These are phyloP conservation scores for Cryptococcus wingfieldii DNA, from an alignment of 1,284 basidiomycete species.

Conservation along the genomic window DNA sequence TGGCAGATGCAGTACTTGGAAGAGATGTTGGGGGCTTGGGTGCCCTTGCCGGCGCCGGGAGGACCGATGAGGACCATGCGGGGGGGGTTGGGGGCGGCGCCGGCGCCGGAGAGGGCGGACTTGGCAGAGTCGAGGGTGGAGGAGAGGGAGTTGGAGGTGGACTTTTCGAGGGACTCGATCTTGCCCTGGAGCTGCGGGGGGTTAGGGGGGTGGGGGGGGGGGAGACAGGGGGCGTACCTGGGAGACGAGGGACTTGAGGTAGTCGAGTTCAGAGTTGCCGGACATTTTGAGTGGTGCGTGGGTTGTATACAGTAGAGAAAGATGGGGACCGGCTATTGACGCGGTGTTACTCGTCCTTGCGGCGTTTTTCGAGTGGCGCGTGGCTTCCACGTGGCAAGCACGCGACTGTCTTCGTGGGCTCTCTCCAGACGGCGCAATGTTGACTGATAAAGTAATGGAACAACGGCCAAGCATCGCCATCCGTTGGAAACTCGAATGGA, in stretches of 20 bases:
- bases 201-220: background rate
- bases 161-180: constrained; percentile 41
- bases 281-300: constrained; percentile 1
- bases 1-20: constrained; percentile 95
- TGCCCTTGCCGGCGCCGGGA: constrained; percentile 96
- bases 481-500: too few relatives aligned
- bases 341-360: background rate
- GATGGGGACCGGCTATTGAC: background rate
- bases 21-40: constrained; percentile 90
- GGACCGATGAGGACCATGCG: constrained; percentile 89
- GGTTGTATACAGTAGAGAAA: background rate
- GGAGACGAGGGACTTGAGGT: constrained; percentile 78
- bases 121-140: constrained; percentile 55
- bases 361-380: background rate
- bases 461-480: too few relatives aligned
- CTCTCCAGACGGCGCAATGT: too few relatives aligned
- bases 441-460: too few relatives aligned
- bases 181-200: constrained; percentile 43
- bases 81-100: constrained; percentile 52
- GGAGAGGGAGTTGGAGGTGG: constrained; percentile 23
- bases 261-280: constrained; percentile 63
- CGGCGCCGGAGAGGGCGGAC: constrained; percentile 21
- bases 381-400: background rate
- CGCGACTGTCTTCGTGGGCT: background rate
- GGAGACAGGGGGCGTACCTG: constrained; percentile 52